Evolutionary conservation across 2,329 filamentous ascomycete genomes (phyloP).

Genomic region (Tricladium varicosporioides): DNA sequence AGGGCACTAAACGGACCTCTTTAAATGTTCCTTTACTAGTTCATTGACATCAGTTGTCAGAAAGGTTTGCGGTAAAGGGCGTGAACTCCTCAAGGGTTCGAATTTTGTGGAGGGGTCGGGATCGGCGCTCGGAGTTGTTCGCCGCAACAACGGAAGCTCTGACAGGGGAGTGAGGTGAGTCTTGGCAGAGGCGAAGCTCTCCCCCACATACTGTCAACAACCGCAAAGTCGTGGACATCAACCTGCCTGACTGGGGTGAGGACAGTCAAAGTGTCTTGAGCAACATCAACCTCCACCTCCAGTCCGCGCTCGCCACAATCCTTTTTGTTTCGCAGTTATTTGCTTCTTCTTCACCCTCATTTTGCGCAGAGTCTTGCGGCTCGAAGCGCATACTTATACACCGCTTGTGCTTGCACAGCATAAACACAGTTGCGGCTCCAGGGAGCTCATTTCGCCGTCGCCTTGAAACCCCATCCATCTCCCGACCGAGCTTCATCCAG

Average conservation of each 20-base stretch:
- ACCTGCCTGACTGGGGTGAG: too few species aligned
- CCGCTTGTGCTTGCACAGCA: background rate
- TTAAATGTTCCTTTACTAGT: background rate
- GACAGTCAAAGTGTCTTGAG: background rate
- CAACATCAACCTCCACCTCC: background rate
- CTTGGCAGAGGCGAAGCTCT: too few species aligned
- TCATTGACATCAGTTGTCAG: background rate
- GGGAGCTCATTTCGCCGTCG: background rate
- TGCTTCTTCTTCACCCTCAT: background rate
- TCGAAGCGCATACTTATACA: background rate
- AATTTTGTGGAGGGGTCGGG: too few species aligned
- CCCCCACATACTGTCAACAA: background rate
- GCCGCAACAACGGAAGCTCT: too few species aligned
- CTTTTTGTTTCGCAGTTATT: background rate
- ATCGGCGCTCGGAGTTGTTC: too few species aligned
- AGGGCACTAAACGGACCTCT: conserved; percentile 2
- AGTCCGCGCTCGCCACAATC: background rate
- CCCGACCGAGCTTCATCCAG: conserved; percentile 1
- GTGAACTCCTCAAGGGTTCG: background rate
- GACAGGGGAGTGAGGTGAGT: too few species aligned
- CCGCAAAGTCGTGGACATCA: background rate
- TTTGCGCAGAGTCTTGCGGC: background rate
- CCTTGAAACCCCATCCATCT: too few species aligned
- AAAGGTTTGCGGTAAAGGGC: background rate
- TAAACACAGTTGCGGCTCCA: background rate